Conservation (phyloP, 1,139 yeast species). For the Suhomyces coccinellae region DNA sequence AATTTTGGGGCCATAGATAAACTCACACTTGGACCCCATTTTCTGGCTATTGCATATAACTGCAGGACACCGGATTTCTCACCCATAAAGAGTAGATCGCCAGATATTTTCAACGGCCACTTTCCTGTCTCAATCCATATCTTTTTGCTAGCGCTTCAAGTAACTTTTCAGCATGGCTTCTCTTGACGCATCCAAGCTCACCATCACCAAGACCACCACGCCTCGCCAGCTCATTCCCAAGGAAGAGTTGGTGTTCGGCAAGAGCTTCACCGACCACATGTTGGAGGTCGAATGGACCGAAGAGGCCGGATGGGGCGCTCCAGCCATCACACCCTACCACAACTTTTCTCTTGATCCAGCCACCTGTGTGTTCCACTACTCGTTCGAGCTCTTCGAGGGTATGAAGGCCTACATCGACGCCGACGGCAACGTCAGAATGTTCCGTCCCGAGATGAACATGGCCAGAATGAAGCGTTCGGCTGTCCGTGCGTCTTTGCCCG, state of each 20-base stretch:
- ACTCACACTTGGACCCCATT: neutral
- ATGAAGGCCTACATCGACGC: constrained; percentile 85
- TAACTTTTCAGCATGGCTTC: constrained; percentile 16
- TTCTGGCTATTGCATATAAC: neutral
- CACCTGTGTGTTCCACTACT: constrained; percentile 86
- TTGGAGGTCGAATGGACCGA: constrained; percentile 81
- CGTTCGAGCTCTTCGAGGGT: constrained; percentile 95
- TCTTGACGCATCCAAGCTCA: constrained; percentile 69
- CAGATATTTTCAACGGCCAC: neutral
- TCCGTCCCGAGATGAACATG: constrained; percentile 93
- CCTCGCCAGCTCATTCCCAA: constrained; percentile 72
- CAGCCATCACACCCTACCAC: constrained; percentile 84
- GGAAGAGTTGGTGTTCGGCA: constrained; percentile 81
- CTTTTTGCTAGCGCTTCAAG: too few species aligned
- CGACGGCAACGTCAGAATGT: constrained; percentile 70
- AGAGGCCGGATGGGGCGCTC: constrained; percentile 79
- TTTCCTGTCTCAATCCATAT: neutral
- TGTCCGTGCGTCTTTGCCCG: constrained; percentile 81
- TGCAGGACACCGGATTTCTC: too few species aligned
- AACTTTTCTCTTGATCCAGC: constrained; percentile 80
- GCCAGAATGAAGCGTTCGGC: constrained; percentile 87
- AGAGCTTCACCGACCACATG: constrained; percentile 88
- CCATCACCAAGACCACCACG: constrained; percentile 52
- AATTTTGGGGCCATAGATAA: neutral
- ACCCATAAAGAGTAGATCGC: too few species aligned